Evolutionary conservation across 2,329 filamentous ascomycete genomes (phyloP).

Genomic region (Colletotrichum sp.): DNA sequence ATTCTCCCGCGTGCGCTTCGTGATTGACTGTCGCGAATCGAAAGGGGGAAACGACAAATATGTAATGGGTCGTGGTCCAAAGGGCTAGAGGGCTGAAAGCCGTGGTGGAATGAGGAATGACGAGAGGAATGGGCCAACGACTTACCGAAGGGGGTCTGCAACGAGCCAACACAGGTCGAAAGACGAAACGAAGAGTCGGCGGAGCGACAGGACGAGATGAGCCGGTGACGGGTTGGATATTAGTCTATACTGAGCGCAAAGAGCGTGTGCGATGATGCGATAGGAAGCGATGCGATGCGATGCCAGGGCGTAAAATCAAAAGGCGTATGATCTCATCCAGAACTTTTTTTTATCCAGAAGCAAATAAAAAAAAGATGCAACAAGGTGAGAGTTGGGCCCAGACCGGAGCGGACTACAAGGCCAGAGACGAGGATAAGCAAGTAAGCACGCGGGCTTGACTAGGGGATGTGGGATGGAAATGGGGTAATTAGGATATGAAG

Average conservation of each 20-base stretch:
- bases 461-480: background rate
- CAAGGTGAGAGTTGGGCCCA: background rate
- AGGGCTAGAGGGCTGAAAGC: background rate
- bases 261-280: conserved; percentile 1
- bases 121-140: conserved; percentile 3
- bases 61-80: background rate
- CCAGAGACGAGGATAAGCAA: background rate
- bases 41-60: background rate
- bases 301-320: conserved; percentile 2
- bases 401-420: background rate
- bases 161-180: background rate
- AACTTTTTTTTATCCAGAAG: conserved; percentile 18
- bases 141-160: conserved; percentile 11
- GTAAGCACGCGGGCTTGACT: background rate
- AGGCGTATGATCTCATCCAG: conserved; percentile 20
- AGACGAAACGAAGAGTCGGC: background rate
- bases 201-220: background rate
- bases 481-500: conserved; percentile 16
- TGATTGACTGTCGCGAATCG: background rate
- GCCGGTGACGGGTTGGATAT: background rate
- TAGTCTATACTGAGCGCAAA: conserved; percentile 13
- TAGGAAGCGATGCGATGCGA: background rate
- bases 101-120: conserved; percentile 14
- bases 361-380: conserved; percentile 7
- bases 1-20: background rate